Evolutionary conservation across 2,329 filamentous ascomycete species (phyloP), one percentile per base, ranked within the genome.

Genomic region (Exophiala oligosperma): DNA sequence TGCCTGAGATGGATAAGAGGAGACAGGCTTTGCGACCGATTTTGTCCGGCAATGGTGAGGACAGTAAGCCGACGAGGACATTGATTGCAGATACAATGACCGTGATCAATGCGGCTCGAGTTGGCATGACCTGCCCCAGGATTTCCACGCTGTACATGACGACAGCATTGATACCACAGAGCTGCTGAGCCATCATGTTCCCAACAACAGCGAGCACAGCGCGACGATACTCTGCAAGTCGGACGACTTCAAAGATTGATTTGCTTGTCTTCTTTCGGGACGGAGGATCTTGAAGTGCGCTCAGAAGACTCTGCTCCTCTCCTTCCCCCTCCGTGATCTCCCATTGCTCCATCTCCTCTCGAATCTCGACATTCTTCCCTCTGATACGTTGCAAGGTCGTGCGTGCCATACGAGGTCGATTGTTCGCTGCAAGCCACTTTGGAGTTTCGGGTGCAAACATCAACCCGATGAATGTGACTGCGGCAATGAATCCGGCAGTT

Each of bases 131-230:
- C 61, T 86, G 86, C 40, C 88, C 85, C 14, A 99, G 82, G 1
- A 97, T 85, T 1, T 90, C 92, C 4, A 97, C 93, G 2, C 92
- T 96, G 75, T 99, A 97, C 92, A 99, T 97, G 75, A 97, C 89
- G 70, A 97, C 93, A 58, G 89, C 93, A 81, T 99, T 99, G 77
- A 99, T 93, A 47, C 91, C 93, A 55, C 90, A 93, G 32, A 97
- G 81, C 72, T 99, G 94, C 72, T 97, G 94, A 0, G 90, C 88
- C 58, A 92, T 81, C 92, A 97, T 97, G 66, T 96, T 87, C 1
- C 91, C 92, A 11, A 96, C 83, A 2, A 76, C 90, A 3, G 92
- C 91, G 60, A 94, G 80, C 54, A 95, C 86, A 52, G 88, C 89
- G 0, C 85, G 87, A 2, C 88, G 83, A 67, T 90, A 90, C 11